A percentile compares a stretch with the other conserved stretches of the same genome.
Evolutionary conservation across 768 basidiomycete genomes (phyloP).

Genomic region (Xerocomellus dryophilus): DNA sequence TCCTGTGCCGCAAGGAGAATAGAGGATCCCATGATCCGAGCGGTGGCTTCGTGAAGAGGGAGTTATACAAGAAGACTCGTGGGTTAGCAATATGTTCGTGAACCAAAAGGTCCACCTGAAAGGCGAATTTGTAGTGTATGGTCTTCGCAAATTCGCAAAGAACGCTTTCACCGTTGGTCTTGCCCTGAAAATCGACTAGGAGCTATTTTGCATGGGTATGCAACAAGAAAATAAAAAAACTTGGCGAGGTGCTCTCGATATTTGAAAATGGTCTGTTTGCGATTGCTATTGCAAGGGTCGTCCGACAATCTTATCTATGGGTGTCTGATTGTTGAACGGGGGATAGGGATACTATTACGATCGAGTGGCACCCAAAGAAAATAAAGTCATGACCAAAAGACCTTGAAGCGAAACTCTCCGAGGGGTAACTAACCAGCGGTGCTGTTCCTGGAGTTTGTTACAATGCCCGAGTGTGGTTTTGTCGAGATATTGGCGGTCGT

Average conservation of each 20-base stretch:
- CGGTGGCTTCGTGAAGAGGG: not conserved
- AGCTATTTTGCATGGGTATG: too few relatives aligned
- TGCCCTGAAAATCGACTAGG: not conserved
- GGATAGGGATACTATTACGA: not conserved
- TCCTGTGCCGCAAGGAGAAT: too few relatives aligned
- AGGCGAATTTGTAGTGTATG: not conserved
- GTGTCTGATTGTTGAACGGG: not conserved
- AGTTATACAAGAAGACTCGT: not conserved
- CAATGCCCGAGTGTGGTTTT: not conserved
- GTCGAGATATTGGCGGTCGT: not conserved
- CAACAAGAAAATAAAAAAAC: too few relatives aligned
- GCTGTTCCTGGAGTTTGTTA: not conserved
- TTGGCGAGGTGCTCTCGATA: too few relatives aligned
- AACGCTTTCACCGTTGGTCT: not conserved
- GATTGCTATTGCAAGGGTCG: not conserved
- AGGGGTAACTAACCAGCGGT: not conserved
- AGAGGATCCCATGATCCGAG: too few relatives aligned
- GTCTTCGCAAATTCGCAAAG: not conserved
- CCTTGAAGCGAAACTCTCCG: not conserved
- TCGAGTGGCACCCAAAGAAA: not conserved
- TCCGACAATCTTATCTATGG: not conserved
- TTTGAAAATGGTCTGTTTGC: too few relatives aligned
- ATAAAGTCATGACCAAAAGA: not conserved
- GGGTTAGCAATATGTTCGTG: not conserved
- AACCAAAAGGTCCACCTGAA: not conserved